These are phyloP conservation scores for Kurtzmaniella quercitrusa DNA, from an alignment of 1,139 yeast species.

Conservation along the genomic window DNA sequence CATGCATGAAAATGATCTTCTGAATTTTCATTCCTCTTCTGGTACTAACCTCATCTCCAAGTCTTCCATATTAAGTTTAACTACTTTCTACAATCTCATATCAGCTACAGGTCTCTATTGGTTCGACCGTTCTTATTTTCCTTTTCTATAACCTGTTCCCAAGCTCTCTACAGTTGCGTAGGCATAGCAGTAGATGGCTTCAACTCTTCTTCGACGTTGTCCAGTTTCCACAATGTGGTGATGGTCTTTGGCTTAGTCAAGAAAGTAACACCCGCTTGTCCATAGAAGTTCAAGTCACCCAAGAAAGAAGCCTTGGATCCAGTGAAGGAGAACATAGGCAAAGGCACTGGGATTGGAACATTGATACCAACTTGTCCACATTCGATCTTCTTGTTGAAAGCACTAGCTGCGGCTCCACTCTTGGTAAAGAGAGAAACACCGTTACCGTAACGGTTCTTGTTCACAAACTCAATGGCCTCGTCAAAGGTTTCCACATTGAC, in stretches of 20 bases:
- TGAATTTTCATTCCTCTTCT: no score
- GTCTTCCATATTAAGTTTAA: no score
- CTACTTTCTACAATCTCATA: no score
- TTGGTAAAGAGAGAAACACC: slow-evolving; percentile 71
- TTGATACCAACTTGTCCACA: slow-evolving; percentile 80
- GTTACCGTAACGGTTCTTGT: slow-evolving; percentile 66
- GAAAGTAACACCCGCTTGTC: slow-evolving; percentile 69
- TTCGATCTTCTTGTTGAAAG: slow-evolving; percentile 65
- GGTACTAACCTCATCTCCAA: no score
- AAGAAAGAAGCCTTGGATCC: slow-evolving; percentile 75
- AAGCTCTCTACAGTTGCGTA: slow-evolving; percentile 36
- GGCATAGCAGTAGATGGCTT: slow-evolving; percentile 67
- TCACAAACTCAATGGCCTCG: slow-evolving; percentile 66
- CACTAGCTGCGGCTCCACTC: slow-evolving; percentile 66
- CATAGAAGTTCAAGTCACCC: slow-evolving; percentile 78
- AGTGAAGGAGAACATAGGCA: slow-evolving; percentile 80
- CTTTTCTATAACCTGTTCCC: not conserved
- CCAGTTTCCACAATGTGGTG: slow-evolving; percentile 64
- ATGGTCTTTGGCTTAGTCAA: slow-evolving; percentile 76
- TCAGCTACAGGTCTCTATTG: no score
- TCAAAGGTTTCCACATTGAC: slow-evolving; percentile 64
- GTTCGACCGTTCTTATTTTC: no score
- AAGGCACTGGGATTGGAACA: slow-evolving; percentile 81
- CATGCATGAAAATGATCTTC: no score
- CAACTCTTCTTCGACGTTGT: slow-evolving; percentile 45